Percentiles rank a stretch among this genome's conserved stretches.
phyloP scores from a whole-genome alignment of 2,329 filamentous ascomycete species.

The Monosporascus cannonballus region DNA sequence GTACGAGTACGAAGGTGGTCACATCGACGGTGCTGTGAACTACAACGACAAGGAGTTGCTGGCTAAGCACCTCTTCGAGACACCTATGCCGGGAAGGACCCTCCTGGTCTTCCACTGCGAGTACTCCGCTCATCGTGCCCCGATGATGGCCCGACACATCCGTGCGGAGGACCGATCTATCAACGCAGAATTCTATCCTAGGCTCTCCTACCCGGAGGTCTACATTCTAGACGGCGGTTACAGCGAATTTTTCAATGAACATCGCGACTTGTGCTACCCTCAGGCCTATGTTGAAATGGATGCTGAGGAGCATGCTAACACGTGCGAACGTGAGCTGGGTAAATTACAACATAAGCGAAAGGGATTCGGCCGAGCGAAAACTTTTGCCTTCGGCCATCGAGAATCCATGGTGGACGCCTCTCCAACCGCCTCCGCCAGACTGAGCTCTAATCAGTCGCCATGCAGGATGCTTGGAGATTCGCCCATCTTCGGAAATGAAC shows the following conservation, averaged over 20 bases:
- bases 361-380: slow-evolving; percentile 81
- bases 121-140: slow-evolving; percentile 93
- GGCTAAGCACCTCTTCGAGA: slow-evolving; percentile 69
- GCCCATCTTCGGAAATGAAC: slow-evolving; percentile 40
- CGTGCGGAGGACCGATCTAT: slow-evolving; percentile 80
- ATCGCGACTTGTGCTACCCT: slow-evolving; percentile 78
- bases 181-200: slow-evolving; percentile 82
- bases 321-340: slow-evolving; percentile 91
- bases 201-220: slow-evolving; percentile 89
- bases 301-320: slow-evolving; percentile 82
- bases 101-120: slow-evolving; percentile 95
- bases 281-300: slow-evolving; percentile 98
- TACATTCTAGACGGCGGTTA: slow-evolving; percentile 97
- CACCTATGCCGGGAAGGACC: slow-evolving; percentile 61
- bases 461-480: slow-evolving; percentile 40
- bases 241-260: slow-evolving; percentile 80
- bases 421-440: slow-evolving; percentile 48
- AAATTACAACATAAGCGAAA: slow-evolving; percentile 81
- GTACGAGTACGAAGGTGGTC: slow-evolving; percentile 95
- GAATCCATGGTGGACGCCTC: slow-evolving; percentile 50
- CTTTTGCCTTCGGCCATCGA: slow-evolving; percentile 87
- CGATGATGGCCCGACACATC: slow-evolving; percentile 91
- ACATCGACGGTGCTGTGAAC: slow-evolving; percentile 90
- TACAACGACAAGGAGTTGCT: slow-evolving; percentile 94
- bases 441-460: slow-evolving; percentile 32